A percentile compares a stretch with the other conserved stretches of the same genome.
Conservation (phyloP, 495 filamentous ascomycete genomes). For the Neurospora intermedia region DNA sequence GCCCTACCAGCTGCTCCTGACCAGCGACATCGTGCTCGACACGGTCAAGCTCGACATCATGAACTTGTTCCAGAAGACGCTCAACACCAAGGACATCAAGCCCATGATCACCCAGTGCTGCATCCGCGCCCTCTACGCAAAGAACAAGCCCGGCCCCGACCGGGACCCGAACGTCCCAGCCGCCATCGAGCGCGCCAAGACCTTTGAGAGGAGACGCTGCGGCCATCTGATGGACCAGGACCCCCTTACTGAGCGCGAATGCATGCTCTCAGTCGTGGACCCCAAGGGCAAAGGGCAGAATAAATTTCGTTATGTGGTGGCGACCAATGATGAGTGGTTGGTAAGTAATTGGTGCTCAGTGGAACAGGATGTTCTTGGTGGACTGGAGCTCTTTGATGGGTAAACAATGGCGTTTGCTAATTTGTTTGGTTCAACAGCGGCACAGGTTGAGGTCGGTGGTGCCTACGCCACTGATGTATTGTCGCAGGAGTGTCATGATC, state of each 20-base stretch:
- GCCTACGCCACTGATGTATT: constrained; percentile 52
- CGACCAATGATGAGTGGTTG: constrained; percentile 49
- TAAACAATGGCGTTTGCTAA: not conserved
- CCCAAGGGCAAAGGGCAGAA: constrained; percentile 61
- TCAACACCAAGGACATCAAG: constrained; percentile 63
- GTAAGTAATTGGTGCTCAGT: constrained; percentile 6
- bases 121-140: constrained; percentile 51
- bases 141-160: constrained; percentile 35
- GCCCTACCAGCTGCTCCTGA: constrained; percentile 76
- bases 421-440: constrained; percentile 10
- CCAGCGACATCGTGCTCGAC: constrained; percentile 23
- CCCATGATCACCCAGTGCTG: constrained; percentile 49
- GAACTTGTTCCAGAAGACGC: constrained; percentile 50
- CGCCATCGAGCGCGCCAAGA: constrained; percentile 58
- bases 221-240: constrained; percentile 74
- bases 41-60: constrained; percentile 64
- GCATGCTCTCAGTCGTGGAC: constrained; percentile 67
- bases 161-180: constrained; percentile 44
- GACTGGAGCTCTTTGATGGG: not conserved
- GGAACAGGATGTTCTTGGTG: not conserved
- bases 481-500: constrained; percentile 72
- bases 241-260: constrained; percentile 66
- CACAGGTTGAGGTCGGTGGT: constrained; percentile 21
- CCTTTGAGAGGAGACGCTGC: constrained; percentile 76
- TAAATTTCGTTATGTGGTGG: constrained; percentile 84